Base-by-base conservation (phyloP, 2,329 filamentous ascomycete genomes). In the Colletotrichum sp. region DNA sequence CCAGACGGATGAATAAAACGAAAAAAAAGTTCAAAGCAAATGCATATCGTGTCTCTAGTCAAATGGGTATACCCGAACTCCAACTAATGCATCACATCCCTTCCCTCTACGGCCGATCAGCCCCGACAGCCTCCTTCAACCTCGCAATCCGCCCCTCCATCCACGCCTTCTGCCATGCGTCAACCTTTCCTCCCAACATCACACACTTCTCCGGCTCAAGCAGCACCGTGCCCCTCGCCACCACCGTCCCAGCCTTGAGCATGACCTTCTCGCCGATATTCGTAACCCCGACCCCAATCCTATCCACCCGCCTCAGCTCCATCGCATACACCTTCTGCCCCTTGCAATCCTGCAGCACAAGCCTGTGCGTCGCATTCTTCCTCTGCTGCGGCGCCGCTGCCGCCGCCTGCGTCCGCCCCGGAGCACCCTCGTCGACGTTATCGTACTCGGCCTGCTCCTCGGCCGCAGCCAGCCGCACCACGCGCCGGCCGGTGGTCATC, bases 111-210 rank as follows among this genome's bases (percentile, higher is more conserved):
- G 75, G 58, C 43, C 77, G 34, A 38, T 82, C 81, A 52, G 80
- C 82, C 24, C 88, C 87, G 21, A 93, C 90, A 14, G 88, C 90
- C 66, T 90, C 89, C 81, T 91, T 92, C 75, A 98, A 83, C 77
- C 91, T 90, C 64, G 88, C 89, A 83, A 98, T 92, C 77, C 94
- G 89, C 3, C 91, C 92, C 16, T 92, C 91, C 62, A 89, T 88
- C 96, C 96, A 98, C 9, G 88, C 88, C 81, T 91, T 93, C 81
- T 98, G 95, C 88, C 96, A 91, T 0, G 87, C 87, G 70, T 98
- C 96, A 59, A 98, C 90, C 85, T 95, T 97, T 0, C 97, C 97
- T 3, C 97, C 97, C n/a, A 98, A 84, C 3, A 98, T 81, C n/a
- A 90, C 89, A 69, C 92, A 93, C 72, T 84, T 92, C 3, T 86